Evolutionary conservation across 345 rosid species (phyloP).

Genomic region (Cardamine resedifolia): DNA sequence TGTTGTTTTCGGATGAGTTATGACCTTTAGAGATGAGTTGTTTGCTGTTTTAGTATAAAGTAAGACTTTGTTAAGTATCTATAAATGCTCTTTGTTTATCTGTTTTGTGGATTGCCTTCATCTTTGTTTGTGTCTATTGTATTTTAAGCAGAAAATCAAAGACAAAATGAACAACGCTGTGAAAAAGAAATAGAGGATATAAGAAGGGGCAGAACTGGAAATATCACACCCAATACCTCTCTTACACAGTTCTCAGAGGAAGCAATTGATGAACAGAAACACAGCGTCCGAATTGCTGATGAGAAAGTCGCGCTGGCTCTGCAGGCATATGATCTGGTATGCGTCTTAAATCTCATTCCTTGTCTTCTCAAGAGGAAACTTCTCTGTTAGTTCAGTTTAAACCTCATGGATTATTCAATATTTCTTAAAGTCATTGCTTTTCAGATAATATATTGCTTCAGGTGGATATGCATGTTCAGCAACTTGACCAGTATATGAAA

Average conservation of each 20-base stretch:
- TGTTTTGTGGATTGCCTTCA: neutral
- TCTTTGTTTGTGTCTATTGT: neutral
- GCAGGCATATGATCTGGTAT: conserved; percentile 94
- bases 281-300: conserved; percentile 89
- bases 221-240: conserved; percentile 51
- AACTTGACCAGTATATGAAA: conserved; percentile 87
- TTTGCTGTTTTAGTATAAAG: neutral
- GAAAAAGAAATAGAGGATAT: conserved; percentile 85
- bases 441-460: conserved; percentile 45
- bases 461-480: conserved; percentile 96
- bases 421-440: conserved; percentile 30
- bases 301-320: conserved; percentile 89
- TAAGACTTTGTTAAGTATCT: neutral
- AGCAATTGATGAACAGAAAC: conserved; percentile 91
- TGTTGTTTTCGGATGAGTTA: neutral
- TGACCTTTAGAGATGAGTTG: neutral
- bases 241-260: conserved; percentile 77
- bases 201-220: conserved; percentile 64
- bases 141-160: conserved; percentile 56
- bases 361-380: neutral
- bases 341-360: neutral
- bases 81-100: neutral
- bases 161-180: conserved; percentile 84
- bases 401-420: neutral
- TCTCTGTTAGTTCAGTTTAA: conserved; percentile 16